These are phyloP conservation scores for Colletotrichum nymphaeae DNA, from an alignment of 2,329 filamentous ascomycete genomes.

Conservation along the genomic window DNA sequence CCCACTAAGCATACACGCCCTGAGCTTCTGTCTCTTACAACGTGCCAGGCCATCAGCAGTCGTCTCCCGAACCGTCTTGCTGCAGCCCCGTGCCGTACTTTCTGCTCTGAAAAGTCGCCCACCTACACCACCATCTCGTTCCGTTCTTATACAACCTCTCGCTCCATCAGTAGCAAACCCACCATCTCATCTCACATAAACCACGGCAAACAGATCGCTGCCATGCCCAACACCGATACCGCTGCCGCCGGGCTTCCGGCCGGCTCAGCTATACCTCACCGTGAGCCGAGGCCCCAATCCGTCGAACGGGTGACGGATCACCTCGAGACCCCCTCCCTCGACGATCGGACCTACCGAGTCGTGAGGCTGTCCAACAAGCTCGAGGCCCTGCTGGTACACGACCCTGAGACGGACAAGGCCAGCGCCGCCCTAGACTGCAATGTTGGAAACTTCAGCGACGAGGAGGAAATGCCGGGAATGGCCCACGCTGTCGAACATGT, in stretches of 20 bases:
- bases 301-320: constrained; percentile 70
- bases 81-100: constrained; percentile 29
- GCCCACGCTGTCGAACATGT: constrained; percentile 96
- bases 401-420: constrained; percentile 95
- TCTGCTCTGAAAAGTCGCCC: neutral
- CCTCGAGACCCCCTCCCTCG: constrained; percentile 85
- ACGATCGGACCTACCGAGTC: constrained; percentile 89
- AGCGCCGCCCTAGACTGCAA: constrained; percentile 96
- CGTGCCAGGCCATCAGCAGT: constrained; percentile 24
- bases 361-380: constrained; percentile 87
- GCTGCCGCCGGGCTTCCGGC: constrained; percentile 31
- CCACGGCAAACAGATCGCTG: constrained; percentile 10
- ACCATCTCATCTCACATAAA: neutral
- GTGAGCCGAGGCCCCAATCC: constrained; percentile 44
- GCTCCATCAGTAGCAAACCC: neutral
- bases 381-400: constrained; percentile 92
- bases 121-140: neutral
- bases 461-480: constrained; percentile 91
- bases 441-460: constrained; percentile 94
- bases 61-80: constrained; percentile 23
- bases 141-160: neutral
- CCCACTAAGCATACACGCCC: constrained; percentile 9
- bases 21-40: constrained; percentile 20
- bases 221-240: constrained; percentile 40
- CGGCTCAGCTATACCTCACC: constrained; percentile 39